These are phyloP conservation scores for Lecanicillium sp. DNA, from an alignment of 2,329 filamentous ascomycete species.

Conservation along the genomic window DNA sequence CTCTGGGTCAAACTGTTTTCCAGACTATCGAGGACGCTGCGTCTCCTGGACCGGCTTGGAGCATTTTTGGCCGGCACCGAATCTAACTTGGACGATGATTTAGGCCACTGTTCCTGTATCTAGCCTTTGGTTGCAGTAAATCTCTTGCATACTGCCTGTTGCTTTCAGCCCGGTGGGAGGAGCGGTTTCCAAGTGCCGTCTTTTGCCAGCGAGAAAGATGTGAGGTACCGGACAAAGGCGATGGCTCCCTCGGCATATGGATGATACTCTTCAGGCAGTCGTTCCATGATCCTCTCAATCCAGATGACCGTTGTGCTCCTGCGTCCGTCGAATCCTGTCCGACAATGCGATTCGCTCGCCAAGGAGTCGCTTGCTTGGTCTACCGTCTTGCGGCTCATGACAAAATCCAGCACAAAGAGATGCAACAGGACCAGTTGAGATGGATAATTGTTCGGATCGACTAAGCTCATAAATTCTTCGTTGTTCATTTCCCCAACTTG, in stretches of 20 bases:
- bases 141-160: too few species aligned
- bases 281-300: slow-evolving; percentile 24
- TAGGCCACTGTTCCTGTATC: too few species aligned
- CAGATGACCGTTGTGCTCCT: slow-evolving; percentile 26
- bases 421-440: slow-evolving; percentile 29
- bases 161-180: too few species aligned
- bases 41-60: too few species aligned
- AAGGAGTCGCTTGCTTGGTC: slow-evolving; percentile 6
- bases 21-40: too few species aligned
- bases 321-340: slow-evolving; percentile 13
- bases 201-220: slow-evolving; percentile 7
- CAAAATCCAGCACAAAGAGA: slow-evolving; percentile 24
- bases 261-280: slow-evolving; percentile 16
- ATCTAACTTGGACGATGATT: too few species aligned
- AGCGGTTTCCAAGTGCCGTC: slow-evolving; percentile 1
- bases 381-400: slow-evolving; percentile 17
- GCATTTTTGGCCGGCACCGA: too few species aligned
- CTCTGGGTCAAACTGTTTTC: too few species aligned
- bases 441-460: slow-evolving; percentile 20
- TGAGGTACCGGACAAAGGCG: slow-evolving; percentile 13
- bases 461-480: slow-evolving; percentile 24
- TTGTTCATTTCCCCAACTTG: slow-evolving; percentile 17
- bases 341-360: neutral
- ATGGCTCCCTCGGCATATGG: slow-evolving; percentile 20
- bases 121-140: too few species aligned